Conservation (phyloP, 331 rosid species). For the Pyrus hybrid region DNA sequence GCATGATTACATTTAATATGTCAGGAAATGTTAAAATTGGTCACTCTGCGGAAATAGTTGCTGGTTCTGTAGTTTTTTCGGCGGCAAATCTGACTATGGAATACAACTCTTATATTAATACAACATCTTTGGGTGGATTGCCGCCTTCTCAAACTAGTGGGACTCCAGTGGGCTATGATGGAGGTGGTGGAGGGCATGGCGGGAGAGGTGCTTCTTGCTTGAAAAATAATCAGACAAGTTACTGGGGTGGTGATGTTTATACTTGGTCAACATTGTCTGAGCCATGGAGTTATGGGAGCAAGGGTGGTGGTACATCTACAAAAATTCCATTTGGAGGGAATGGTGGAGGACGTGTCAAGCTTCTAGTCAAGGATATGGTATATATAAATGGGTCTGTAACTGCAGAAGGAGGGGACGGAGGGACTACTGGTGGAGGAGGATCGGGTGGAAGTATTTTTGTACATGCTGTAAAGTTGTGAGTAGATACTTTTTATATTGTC, state of each 20-base stretch:
- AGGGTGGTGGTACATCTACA: slow-evolving; percentile 73
- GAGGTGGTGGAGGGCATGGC: slow-evolving; percentile 99
- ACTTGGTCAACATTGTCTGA: slow-evolving; percentile 81
- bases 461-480: slow-evolving; percentile 84
- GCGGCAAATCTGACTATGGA: slow-evolving; percentile 76
- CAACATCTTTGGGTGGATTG: slow-evolving; percentile 82
- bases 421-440: slow-evolving; percentile 84
- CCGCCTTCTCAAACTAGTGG: slow-evolving; percentile 99
- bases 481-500: slow-evolving; percentile 10
- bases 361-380: slow-evolving; percentile 61
- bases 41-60: slow-evolving; percentile 60
- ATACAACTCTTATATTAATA: slow-evolving; percentile 50
- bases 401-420: slow-evolving; percentile 89
- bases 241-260: slow-evolving; percentile 99
- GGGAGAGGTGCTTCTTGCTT: slow-evolving; percentile 98
- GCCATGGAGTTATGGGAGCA: slow-evolving; percentile 96
- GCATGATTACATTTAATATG: slow-evolving; percentile 63
- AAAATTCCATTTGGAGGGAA: slow-evolving; percentile 60
- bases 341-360: slow-evolving; percentile 90
- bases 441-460: slow-evolving; percentile 92
- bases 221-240: slow-evolving; percentile 55
- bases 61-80: slow-evolving; percentile 77
- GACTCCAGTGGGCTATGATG: slow-evolving; percentile 78
- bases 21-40: slow-evolving; percentile 89
- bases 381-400: slow-evolving; percentile 70